Evolutionary conservation across 2,329 filamentous ascomycete genomes (phyloP).

Genomic region (Alternaria ethzedia): DNA sequence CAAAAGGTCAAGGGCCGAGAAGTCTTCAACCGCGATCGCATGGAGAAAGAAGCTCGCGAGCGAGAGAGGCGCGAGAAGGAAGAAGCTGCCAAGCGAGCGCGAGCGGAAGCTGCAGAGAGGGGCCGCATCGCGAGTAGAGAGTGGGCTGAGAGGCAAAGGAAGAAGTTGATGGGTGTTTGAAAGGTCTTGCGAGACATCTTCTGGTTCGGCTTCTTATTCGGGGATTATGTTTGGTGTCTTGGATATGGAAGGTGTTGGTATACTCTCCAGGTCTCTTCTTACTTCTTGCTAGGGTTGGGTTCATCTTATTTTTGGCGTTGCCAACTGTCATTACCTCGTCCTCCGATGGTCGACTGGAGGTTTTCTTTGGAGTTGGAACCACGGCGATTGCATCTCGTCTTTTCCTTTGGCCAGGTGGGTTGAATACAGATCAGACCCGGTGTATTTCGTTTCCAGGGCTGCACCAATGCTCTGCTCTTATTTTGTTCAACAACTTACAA

Average conservation of each 20-base stretch:
- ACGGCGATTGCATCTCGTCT: neutral
- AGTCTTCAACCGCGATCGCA: slow-evolving; percentile 54
- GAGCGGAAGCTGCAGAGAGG: slow-evolving; percentile 55
- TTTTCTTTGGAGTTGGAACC: neutral
- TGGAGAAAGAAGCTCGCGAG: slow-evolving; percentile 51
- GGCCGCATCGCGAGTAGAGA: slow-evolving; percentile 53
- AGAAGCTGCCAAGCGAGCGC: slow-evolving; percentile 55
- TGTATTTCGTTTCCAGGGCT: neutral
- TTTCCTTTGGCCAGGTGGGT: neutral
- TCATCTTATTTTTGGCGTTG: neutral
- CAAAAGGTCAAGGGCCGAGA: slow-evolving; percentile 52
- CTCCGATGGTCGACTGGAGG: slow-evolving; percentile 7
- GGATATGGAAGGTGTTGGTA: neutral
- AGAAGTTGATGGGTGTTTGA: slow-evolving; percentile 38
- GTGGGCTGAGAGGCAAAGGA: slow-evolving; percentile 58
- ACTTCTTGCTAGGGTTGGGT: neutral
- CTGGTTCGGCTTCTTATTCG: neutral
- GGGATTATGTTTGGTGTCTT: neutral
- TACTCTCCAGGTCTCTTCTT: neutral
- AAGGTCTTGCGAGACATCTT: neutral
- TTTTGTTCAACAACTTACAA: neutral
- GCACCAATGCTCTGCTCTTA: neutral
- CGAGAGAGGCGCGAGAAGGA: slow-evolving; percentile 54
- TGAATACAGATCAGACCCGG: neutral
- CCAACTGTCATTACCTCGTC: neutral